Percentiles rank a stretch among this genome's conserved stretches.
Evolutionary conservation across 495 filamentous ascomycete genomes (phyloP).

Genomic region (Viridothelium virens): DNA sequence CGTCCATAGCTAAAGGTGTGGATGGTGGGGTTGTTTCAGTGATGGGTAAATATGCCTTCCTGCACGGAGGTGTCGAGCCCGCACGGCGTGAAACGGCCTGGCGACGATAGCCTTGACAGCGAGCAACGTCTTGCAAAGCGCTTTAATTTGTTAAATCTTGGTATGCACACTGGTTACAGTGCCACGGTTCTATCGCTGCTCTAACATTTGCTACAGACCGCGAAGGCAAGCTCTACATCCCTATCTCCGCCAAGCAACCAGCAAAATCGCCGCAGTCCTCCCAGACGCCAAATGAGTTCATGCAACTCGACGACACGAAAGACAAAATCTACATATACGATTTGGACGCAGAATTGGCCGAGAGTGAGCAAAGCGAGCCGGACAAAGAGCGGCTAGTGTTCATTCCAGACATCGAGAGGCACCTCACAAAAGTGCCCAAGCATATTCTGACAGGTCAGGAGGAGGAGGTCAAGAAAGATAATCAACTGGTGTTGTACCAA

Average conservation of each 20-base stretch:
- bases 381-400: conserved; percentile 53
- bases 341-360: conserved; percentile 77
- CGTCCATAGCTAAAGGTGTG: conserved; percentile 5
- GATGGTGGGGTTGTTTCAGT: conserved; percentile 10
- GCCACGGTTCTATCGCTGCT: conserved; percentile 9
- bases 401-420: conserved; percentile 75
- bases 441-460: conserved; percentile 46
- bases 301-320: conserved; percentile 84
- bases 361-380: conserved; percentile 38
- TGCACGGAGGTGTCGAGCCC: conserved; percentile 19
- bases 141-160: conserved; percentile 71
- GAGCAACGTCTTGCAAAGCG: conserved; percentile 61
- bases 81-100: conserved; percentile 25
- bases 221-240: conserved; percentile 52
- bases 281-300: conserved; percentile 47
- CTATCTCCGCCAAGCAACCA: conserved; percentile 29
- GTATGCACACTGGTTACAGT: conserved; percentile 42
- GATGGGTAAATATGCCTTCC: conserved; percentile 22
- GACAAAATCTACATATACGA: conserved; percentile 84
- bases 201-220: conserved; percentile 37
- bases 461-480: conserved; percentile 34
- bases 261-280: conserved; percentile 1
- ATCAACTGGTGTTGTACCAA: conserved; percentile 69
- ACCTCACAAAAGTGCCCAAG: conserved; percentile 63
- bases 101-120: conserved; percentile 28